Conservation (phyloP, 805 yeast species). For the Jamesozyma piceae region DNA sequence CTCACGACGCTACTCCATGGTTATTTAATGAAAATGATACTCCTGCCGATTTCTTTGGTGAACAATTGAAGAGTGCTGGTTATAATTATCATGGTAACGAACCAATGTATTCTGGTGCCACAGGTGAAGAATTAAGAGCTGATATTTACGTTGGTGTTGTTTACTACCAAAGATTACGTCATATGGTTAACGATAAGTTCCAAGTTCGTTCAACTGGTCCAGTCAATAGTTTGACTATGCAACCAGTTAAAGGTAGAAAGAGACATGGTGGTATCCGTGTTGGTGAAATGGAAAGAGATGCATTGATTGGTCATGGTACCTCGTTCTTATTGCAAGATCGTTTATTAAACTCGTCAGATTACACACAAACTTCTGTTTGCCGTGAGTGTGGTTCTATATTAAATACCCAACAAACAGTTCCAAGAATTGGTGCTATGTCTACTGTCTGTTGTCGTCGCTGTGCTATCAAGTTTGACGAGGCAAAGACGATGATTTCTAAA, state of each 20-base stretch:
- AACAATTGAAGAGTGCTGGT: constrained; percentile 78
- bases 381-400: constrained; percentile 88
- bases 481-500: constrained; percentile 34
- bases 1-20: constrained; percentile 98
- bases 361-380: constrained; percentile 84
- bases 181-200: constrained; percentile 99
- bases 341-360: constrained; percentile 88
- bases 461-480: constrained; percentile 59
- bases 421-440: constrained; percentile 77
- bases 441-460: constrained; percentile 85
- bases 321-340: constrained; percentile 92
- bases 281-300: constrained; percentile 99
- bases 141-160: constrained; percentile 96
- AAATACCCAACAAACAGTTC: constrained; percentile 83
- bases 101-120: constrained; percentile 97
- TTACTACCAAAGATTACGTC: constrained; percentile 95
- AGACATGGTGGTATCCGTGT: constrained; percentile 99
- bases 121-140: constrained; percentile 93
- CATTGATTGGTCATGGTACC: constrained; percentile 96
- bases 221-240: constrained; percentile 93
- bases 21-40: constrained; percentile 82
- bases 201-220: constrained; percentile 99
- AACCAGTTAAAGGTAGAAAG: constrained; percentile 98
- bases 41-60: constrained; percentile 96
- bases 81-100: constrained; percentile 97